A percentile compares a stretch with the other conserved stretches of the same genome.
Evolutionary conservation across 371 early-diverging fungal genomes (phyloP).

Genomic region (Circinella minor): DNA sequence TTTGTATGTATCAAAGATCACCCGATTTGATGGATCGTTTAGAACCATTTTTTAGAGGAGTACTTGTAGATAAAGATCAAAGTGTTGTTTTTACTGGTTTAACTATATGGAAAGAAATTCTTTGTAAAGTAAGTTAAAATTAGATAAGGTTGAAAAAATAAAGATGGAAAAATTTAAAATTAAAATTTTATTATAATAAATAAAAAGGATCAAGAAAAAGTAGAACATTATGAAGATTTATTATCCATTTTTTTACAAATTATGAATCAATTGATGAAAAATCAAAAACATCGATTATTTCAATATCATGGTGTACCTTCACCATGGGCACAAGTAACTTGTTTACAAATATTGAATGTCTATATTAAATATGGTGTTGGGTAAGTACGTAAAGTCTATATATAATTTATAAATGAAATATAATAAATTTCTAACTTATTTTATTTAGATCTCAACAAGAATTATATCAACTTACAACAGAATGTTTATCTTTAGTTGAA

Average conservation of each 20-base stretch:
- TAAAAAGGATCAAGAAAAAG: conserved; percentile 27
- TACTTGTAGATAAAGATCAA: conserved; percentile 49
- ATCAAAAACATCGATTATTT: conserved; percentile 40
- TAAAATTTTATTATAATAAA: too few species aligned
- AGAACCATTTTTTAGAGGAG: conserved; percentile 36
- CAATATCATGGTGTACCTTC: conserved; percentile 58
- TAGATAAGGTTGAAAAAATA: too few species aligned
- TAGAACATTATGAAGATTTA: conserved; percentile 32
- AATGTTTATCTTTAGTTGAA: conserved; percentile 35
- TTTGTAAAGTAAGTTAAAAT: neutral
- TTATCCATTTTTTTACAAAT: conserved; percentile 38
- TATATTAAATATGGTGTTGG: conserved; percentile 35
- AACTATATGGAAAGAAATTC: conserved; percentile 39
- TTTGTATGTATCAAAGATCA: conserved; percentile 33
- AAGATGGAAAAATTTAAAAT: too few species aligned
- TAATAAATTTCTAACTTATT: neutral
- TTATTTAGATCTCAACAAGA: conserved; percentile 35
- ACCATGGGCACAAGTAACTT: conserved; percentile 58
- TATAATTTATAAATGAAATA: neutral
- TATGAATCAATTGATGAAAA: conserved; percentile 43
- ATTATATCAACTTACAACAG: conserved; percentile 26
- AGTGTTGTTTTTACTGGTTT: conserved; percentile 51
- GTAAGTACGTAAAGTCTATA: conserved; percentile 21
- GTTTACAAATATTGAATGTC: conserved; percentile 36
- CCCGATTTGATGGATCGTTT: conserved; percentile 30